Evolutionary conservation across 2,329 filamentous ascomycete genomes (phyloP).

Genomic region (Hypoxylon sp.): DNA sequence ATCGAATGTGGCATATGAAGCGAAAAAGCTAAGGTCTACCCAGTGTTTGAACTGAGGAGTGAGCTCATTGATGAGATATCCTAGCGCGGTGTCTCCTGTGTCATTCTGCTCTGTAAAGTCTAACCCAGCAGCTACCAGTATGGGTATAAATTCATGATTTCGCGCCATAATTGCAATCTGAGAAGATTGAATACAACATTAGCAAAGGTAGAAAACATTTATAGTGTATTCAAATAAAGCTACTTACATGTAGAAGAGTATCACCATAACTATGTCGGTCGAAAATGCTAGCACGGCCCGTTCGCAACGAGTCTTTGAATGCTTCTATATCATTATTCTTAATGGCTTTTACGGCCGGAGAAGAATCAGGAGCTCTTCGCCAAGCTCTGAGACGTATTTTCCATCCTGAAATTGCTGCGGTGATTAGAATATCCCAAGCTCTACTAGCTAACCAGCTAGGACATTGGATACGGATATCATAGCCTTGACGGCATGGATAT

Average conservation of each 20-base stretch:
- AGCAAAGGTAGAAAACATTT: not conserved
- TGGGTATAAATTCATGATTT: not conserved
- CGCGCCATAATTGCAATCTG: not conserved
- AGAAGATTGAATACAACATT: not conserved
- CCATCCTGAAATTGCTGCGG: not conserved
- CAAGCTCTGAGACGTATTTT: slow-evolving; percentile 4
- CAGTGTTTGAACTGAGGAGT: not conserved
- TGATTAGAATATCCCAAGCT: not conserved
- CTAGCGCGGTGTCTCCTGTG: not conserved
- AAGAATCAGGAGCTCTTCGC: not conserved
- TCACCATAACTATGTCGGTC: not conserved
- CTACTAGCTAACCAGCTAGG: not conserved
- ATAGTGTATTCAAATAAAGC: not conserved
- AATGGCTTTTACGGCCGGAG: not conserved
- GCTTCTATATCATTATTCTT: slow-evolving; percentile 1
- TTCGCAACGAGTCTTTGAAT: not conserved
- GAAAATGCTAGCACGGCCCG: not conserved
- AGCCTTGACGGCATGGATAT: not conserved
- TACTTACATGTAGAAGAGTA: not conserved
- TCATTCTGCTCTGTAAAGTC: not conserved
- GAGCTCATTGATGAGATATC: not conserved
- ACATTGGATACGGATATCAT: not conserved
- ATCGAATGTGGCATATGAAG: not conserved
- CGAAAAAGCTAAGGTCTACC: not conserved
- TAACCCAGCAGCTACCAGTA: not conserved